These are phyloP conservation scores for Truncatella angustata DNA, from an alignment of 2,329 filamentous ascomycete species.

Conservation along the genomic window DNA sequence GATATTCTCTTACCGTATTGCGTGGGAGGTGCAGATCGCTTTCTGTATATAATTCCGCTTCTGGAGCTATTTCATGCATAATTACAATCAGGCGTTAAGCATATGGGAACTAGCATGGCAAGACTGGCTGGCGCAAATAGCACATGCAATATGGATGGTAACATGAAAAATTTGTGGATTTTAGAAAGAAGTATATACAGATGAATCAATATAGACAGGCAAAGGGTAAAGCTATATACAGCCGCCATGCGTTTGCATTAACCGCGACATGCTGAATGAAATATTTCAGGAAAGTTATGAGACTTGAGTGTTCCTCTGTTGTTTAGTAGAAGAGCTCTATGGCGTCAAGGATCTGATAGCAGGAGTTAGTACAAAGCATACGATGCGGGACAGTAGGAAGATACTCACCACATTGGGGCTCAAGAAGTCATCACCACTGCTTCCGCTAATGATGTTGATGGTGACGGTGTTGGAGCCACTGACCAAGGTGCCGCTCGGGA, in stretches of 20 bases:
- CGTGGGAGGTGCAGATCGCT: neutral
- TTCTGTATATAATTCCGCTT: too few relatives aligned
- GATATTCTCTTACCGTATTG: neutral
- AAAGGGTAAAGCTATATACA: conserved; percentile 3
- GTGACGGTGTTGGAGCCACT: conserved; percentile 53
- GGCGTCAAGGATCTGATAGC: conserved; percentile 23
- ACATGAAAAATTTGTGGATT: neutral
- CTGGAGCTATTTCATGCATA: too few relatives aligned
- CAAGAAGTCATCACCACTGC: conserved; percentile 43
- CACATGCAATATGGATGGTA: too few relatives aligned
- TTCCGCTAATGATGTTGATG: conserved; percentile 50
- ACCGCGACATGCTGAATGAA: too few relatives aligned
- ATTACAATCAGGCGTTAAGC: neutral
- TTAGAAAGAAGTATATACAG: conserved; percentile 4
- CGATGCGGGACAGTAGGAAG: neutral
- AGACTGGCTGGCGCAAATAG: neutral
- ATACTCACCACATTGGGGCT: conserved; percentile 43
- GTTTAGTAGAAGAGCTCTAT: conserved; percentile 28
- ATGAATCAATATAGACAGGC: conserved; percentile 1
- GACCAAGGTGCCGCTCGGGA: conserved; percentile 49
- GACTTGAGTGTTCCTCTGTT: neutral
- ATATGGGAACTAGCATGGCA: neutral
- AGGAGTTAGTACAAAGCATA: neutral
- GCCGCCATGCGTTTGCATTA: too few relatives aligned
- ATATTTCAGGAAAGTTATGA: neutral